Evolutionary conservation across 1,284 basidiomycete genomes (phyloP), one percentile per base, ranked within the genome.

Genomic region (Ustilago crameri): DNA sequence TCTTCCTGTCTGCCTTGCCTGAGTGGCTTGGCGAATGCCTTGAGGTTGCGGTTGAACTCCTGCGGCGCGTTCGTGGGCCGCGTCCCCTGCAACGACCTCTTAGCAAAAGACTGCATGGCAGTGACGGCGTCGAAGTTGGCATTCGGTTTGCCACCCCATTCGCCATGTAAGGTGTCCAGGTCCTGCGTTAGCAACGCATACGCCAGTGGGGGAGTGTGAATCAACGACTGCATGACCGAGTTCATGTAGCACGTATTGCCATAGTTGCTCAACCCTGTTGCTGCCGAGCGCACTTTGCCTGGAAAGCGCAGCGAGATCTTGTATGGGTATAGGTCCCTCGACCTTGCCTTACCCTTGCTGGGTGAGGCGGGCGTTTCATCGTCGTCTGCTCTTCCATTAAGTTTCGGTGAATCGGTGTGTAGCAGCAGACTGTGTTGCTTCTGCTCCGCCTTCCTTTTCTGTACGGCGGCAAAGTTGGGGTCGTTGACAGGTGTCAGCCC

Each of bases 241-340:
- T 99, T 99, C 77, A 97, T 86, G 84, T 97, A 99, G 85, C 96
- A 99, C 1, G 93, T 96, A 84, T 98, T 98, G 49, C 93, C 93
- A n/a, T 86, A 90, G 84, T 99, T 99, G 79, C 89, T 86, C 35
- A 98, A 86, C 0, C 95, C 95, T 3, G 71, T 34, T 0, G 64
- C 74, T 10, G 42, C 51, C 7, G 30, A 7, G n/a, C 64, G 59
- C 32, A 74, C 53, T 30, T 65, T 61, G 27, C 66, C 64, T 1
- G 78, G 76, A 17, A 75, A 74, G 18, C 63, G 63, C 9, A 74
- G 54, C 26, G 69, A 66, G 46, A 80, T 50, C 41, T 65, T 73
- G 49, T 63, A 53, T 7, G 70, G 66, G n/a, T 64, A 76, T 10
- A 76, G 51, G 34, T 72, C 74, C 5, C 52, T 30, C 8, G 49